Evolutionary conservation across 108 stramenopile genomes (phyloP), one percentile per base, ranked within the genome.

Genomic region (Cyclotella baltica): DNA sequence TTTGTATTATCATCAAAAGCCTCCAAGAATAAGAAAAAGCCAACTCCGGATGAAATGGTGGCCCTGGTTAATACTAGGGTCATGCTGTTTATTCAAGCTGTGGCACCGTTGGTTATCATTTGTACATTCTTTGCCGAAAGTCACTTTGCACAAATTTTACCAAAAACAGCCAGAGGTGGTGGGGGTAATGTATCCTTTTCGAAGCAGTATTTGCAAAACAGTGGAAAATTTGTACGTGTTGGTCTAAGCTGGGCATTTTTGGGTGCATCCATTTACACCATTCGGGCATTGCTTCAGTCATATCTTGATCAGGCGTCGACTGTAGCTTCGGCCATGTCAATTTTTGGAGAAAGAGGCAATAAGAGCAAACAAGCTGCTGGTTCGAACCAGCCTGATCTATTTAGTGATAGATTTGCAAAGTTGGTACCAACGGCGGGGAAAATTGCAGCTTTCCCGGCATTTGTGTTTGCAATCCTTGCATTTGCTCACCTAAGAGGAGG

Each of bases 401-500:
- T 83, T 22, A 34, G 58, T 33, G 52, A 79, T 19, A 53, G 82
- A 25, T 83, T 68, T 37, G 36, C 64, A 43, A 79, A 51, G 18
- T 9, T 83, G 6, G 82, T 83, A 8, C 59, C 43, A 10, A 78
- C 77, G 11, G 82, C 82, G 27, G 71, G 67, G 25, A 72, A 70
- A 37, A 62, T 78, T 25, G 66, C 73, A 1, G 64, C 34, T 22
- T 83, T 78, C 40, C 82, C 82, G 23, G 28, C 73, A 37, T 78
- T 83, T 22, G 50, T 83, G 13, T 78, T 79, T 46, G 58, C 62
- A 13, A 33, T 78, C 30, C 77, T 83, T 27, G 65, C 38, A 27
- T 37, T 73, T 25, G 71, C 77, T 13, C 82, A 83, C 62, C 53
- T 83, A n/a, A 55, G 72, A n/a, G 82, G 77, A 48, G 82, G 82